A percentile compares a stretch with the other conserved stretches of the same genome.
phyloP scores from a whole-genome alignment of 108 stramenopile genomes.

The Fistulifera pelliculosa region DNA sequence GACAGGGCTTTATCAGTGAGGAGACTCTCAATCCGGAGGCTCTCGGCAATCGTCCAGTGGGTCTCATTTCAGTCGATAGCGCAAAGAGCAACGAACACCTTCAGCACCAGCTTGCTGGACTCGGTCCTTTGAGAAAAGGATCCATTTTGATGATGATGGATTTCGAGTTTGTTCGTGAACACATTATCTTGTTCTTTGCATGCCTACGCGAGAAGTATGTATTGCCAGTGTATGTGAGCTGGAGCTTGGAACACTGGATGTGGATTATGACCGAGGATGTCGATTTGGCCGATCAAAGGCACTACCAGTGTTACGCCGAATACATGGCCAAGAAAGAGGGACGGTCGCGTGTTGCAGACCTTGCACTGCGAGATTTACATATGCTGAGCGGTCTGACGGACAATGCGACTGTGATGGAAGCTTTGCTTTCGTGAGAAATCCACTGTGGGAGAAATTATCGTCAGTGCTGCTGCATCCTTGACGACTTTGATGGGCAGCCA shows the following conservation, averaged over 20 bases:
- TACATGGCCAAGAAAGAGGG: no score
- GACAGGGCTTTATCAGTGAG: no score
- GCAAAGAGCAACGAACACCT: not conserved
- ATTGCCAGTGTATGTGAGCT: not conserved
- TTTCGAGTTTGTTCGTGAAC: not conserved
- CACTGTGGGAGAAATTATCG: no score
- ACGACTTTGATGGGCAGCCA: no score
- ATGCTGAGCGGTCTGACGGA: no score
- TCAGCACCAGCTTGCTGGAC: not conserved
- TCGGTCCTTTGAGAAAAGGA: not conserved
- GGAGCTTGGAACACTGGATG: not conserved
- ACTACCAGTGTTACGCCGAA: not conserved
- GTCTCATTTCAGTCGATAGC: not conserved
- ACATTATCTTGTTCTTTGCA: not conserved
- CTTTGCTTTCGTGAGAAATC: no score
- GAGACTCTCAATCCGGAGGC: no score
- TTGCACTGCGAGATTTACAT: no score
- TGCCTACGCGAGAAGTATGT: not conserved
- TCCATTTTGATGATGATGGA: slow-evolving; percentile 2
- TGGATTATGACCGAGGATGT: not conserved
- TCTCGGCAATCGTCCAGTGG: not conserved
- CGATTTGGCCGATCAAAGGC: not conserved
- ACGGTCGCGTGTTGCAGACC: no score
- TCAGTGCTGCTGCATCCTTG: no score
- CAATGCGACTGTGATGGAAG: no score